Evolutionary conservation across 805 yeast genomes (phyloP), one percentile per base, ranked within the genome.

Genomic region (Kuraishia molischiana): DNA sequence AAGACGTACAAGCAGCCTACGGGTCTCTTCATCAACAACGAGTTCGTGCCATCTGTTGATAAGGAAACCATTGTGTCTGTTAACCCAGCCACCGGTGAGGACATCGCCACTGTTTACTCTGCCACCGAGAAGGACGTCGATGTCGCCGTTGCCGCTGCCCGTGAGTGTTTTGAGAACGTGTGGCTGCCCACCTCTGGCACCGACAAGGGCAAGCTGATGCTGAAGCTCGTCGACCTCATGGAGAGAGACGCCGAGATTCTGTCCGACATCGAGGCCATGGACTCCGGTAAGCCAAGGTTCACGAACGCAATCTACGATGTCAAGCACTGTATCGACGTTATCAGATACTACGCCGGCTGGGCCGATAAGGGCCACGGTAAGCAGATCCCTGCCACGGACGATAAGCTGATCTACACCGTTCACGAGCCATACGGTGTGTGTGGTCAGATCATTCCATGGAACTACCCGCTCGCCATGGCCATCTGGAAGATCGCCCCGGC

Each of bases 401-500:
- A 62, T 42, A 68, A 67, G 54, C 64, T 81, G 49, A 82, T 83
- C 29, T 79, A 76, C 61, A 79, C 87, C 20, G 65, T 77, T 37
- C 78, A 77, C 45, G 83, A 80, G 56, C 81, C 85, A 3, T 54
- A 64, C 36, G 79, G 80, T n/a, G 82, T 78, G 29, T 76, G 79
- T 48, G 85, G 77, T 11, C 79, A 76, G 54, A 74, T 78, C 47
- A 74, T 79, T 40, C 85, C 85, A 24, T 78, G 85, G 85, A 78
- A 78, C 61, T 79, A 74, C 53, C 85, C 85, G 20, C 56, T 78
- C 47, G 63, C 69, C 28, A 79, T 81, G 86, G 77, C 82, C 13
- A 67, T 83, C 22, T 83, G 92, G 92, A 82, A 83, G 58, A 65
- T 83, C 51, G 85, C 83, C 21, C 90, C 90, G 19, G 92, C 94